Evolutionary conservation across 495 filamentous ascomycete genomes (phyloP).

Genomic region (Barbatosphaeria neglecta): DNA sequence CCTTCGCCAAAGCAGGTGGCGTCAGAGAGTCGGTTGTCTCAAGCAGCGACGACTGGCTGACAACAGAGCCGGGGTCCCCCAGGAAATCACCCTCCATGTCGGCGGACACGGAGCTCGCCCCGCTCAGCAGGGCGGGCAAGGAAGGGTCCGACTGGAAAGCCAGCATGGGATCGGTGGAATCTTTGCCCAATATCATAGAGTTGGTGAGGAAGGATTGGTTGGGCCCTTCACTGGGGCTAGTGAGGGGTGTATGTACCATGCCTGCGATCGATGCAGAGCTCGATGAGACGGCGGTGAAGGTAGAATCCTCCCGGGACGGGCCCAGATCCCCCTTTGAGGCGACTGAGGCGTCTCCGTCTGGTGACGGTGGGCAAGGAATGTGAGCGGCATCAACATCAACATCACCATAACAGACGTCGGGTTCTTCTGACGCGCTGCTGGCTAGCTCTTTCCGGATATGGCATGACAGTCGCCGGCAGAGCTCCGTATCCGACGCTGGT

Average conservation of each 20-base stretch:
- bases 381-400: slow-evolving; percentile 10
- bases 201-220: slow-evolving; percentile 46
- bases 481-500: slow-evolving; percentile 15
- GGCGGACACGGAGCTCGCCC: slow-evolving; percentile 68
- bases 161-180: slow-evolving; percentile 45
- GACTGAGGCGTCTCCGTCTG: slow-evolving; percentile 31
- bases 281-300: slow-evolving; percentile 29
- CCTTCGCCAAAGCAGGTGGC: slow-evolving; percentile 35
- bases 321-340: neutral
- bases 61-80: slow-evolving; percentile 32
- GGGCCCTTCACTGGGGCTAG: slow-evolving; percentile 37
- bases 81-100: slow-evolving; percentile 44
- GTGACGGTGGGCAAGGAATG: slow-evolving; percentile 33
- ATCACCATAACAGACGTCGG: slow-evolving; percentile 7
- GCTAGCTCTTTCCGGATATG: too few species aligned
- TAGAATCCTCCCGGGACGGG: slow-evolving; percentile 22
- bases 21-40: slow-evolving; percentile 43
- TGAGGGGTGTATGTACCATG: slow-evolving; percentile 27
- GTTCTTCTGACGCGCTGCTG: slow-evolving; percentile 10
- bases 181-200: slow-evolving; percentile 35
- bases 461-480: too few species aligned
- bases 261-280: slow-evolving; percentile 32
- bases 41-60: slow-evolving; percentile 24
- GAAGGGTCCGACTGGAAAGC: slow-evolving; percentile 64
- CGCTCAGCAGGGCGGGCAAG: slow-evolving; percentile 62